These are phyloP conservation scores for Simplicillium aogashimaense DNA, from an alignment of 2,329 filamentous ascomycete genomes.

Conservation along the genomic window DNA sequence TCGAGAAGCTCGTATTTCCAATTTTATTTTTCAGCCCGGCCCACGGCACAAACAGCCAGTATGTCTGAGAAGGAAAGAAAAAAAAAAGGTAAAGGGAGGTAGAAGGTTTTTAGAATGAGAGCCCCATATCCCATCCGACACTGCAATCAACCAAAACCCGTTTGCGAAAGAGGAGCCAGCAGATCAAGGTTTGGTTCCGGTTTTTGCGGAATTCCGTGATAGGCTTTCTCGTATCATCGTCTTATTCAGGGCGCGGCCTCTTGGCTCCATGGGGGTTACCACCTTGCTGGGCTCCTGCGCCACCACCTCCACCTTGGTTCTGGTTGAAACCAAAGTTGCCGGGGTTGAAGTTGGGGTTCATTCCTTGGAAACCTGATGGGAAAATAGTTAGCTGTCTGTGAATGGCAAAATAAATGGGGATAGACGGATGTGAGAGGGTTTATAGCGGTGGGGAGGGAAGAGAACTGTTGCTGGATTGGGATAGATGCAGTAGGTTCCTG, in stretches of 20 bases:
- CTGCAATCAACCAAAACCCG: no score
- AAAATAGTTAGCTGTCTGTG: slow-evolving; percentile 35
- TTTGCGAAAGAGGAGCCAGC: no score
- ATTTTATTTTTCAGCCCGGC: background rate
- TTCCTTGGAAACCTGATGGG: slow-evolving; percentile 29
- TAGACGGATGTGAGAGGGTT: background rate
- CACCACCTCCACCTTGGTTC: slow-evolving; percentile 32
- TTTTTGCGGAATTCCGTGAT: no score
- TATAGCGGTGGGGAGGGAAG: no score
- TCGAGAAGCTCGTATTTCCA: slow-evolving; percentile 12
- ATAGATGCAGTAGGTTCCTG: no score
- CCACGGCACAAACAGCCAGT: no score
- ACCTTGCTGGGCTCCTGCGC: slow-evolving; percentile 21
- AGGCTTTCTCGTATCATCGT: background rate
- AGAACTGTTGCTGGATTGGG: no score
- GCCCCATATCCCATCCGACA: no score
- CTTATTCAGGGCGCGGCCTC: slow-evolving; percentile 61
- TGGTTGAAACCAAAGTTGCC: slow-evolving; percentile 56
- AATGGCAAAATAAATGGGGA: background rate
- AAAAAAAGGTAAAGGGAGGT: no score
- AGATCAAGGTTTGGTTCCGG: no score
- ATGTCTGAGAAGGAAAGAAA: no score
- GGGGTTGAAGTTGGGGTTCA: slow-evolving; percentile 62
- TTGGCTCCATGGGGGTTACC: slow-evolving; percentile 74
- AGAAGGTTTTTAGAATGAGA: no score